Percentiles rank a stretch among this genome's conserved stretches.
Evolutionary conservation across 2,329 filamentous ascomycete species (phyloP).

Genomic region (Ilyonectria robusta): DNA sequence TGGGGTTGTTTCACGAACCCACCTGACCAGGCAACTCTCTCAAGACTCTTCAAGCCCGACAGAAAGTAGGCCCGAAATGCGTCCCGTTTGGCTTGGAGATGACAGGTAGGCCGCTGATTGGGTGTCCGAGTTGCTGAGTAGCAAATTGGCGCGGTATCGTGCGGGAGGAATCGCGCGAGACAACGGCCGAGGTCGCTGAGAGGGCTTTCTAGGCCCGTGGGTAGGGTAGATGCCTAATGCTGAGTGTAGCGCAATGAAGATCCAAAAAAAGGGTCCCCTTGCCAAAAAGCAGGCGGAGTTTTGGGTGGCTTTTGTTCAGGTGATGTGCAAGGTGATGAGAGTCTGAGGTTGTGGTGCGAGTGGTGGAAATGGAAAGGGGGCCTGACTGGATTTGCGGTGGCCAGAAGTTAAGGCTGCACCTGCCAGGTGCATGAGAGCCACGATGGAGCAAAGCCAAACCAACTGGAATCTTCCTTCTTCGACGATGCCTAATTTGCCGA

Average conservation of each 20-base stretch:
- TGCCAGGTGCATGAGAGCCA: slow-evolving; percentile 3
- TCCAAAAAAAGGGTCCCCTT: slow-evolving; percentile 46
- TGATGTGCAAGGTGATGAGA: slow-evolving; percentile 28
- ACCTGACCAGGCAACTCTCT: neutral
- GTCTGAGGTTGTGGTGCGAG: slow-evolving; percentile 6
- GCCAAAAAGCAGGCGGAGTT: slow-evolving; percentile 27
- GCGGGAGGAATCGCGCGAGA: neutral
- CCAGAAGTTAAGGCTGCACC: neutral
- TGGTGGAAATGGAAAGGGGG: slow-evolving; percentile 2
- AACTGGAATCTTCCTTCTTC: slow-evolving; percentile 2
- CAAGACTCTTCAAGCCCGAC: neutral
- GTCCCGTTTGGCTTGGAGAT: neutral
- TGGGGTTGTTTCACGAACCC: neutral
- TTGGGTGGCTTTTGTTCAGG: slow-evolving; percentile 3
- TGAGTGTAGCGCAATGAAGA: slow-evolving; percentile 45
- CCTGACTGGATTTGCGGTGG: neutral
- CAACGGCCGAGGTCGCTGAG: neutral
- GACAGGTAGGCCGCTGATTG: neutral
- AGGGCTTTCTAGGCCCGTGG: slow-evolving; percentile 34
- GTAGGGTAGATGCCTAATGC: slow-evolving; percentile 45
- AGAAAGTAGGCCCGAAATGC: too few species aligned
- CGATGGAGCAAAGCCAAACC: neutral
- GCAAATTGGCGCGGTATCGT: neutral
- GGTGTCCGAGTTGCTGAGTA: neutral
- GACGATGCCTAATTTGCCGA: neutral